Conservation (phyloP, 2,329 filamentous ascomycete species). For the Magnaporthiopsis poae region DNA sequence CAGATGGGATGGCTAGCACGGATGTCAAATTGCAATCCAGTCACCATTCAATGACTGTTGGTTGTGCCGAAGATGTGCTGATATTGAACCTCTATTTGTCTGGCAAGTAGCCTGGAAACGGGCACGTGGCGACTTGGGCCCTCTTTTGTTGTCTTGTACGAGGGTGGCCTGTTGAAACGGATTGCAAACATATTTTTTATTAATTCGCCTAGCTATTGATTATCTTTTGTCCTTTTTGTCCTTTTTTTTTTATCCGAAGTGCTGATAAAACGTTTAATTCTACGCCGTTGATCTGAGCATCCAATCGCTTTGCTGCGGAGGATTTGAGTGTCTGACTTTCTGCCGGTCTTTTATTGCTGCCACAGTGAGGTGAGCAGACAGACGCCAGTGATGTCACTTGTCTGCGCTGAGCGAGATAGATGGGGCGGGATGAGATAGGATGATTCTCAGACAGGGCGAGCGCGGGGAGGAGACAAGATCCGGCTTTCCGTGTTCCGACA, state of each 20-base stretch:
- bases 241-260: neutral
- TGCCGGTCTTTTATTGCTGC: no score
- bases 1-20: conserved; percentile 52
- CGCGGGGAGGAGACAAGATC: neutral
- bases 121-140: conserved; percentile 19
- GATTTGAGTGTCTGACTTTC: no score
- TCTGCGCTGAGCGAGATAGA: no score
- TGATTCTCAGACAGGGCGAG: neutral
- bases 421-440: neutral
- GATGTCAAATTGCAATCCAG: conserved; percentile 99
- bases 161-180: conserved; percentile 16
- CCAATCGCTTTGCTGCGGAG: no score
- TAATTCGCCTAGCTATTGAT: no score
- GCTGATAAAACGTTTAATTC: no score
- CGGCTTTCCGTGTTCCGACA: neutral
- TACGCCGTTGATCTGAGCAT: no score
- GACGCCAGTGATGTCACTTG: no score
- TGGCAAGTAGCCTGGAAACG: conserved; percentile 28
- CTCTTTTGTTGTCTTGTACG: conserved; percentile 7
- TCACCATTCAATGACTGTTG: conserved; percentile 62
- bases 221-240: neutral
- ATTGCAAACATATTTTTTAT: conserved; percentile 21
- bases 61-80: conserved; percentile 99
- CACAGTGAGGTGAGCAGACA: no score
- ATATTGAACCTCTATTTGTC: conserved; percentile 44